Evolutionary conservation across 2,329 filamentous ascomycete genomes (phyloP).

Genomic region (Fusarium clavum): DNA sequence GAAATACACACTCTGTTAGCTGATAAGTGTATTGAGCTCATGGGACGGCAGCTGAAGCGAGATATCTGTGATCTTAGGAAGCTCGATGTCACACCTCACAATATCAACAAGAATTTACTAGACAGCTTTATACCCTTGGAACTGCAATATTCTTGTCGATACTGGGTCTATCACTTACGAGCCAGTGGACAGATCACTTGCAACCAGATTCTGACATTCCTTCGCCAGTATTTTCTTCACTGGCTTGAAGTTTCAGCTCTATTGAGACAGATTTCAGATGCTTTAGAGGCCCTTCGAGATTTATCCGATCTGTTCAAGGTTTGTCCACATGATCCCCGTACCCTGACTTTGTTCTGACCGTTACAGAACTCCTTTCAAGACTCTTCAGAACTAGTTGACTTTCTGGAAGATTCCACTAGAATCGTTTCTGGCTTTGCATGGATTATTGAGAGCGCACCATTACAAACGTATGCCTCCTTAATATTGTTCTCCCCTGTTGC

Average conservation of each 20-base stretch:
- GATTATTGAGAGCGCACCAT: neutral
- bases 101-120: neutral
- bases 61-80: neutral
- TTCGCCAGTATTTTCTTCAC: neutral
- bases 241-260: neutral
- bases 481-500: neutral
- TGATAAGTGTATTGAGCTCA: neutral
- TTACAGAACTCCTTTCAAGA: rapidly evolving
- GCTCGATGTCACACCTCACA: neutral
- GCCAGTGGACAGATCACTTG: neutral
- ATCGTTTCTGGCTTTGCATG: too few relatives aligned
- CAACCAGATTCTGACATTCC: neutral
- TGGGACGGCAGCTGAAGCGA: neutral
- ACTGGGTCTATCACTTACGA: neutral
- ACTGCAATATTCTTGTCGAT: neutral
- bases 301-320: neutral
- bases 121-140: neutral
- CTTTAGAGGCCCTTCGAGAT: too few relatives aligned
- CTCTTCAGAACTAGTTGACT: neutral
- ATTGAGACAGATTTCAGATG: neutral
- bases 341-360: too few relatives aligned
- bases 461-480: neutral
- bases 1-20: neutral
- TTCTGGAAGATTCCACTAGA: too few relatives aligned
- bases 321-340: too few relatives aligned